Base-by-base conservation (phyloP, 2,329 filamentous ascomycete genomes). In the Clonostachys byssicola region DNA sequence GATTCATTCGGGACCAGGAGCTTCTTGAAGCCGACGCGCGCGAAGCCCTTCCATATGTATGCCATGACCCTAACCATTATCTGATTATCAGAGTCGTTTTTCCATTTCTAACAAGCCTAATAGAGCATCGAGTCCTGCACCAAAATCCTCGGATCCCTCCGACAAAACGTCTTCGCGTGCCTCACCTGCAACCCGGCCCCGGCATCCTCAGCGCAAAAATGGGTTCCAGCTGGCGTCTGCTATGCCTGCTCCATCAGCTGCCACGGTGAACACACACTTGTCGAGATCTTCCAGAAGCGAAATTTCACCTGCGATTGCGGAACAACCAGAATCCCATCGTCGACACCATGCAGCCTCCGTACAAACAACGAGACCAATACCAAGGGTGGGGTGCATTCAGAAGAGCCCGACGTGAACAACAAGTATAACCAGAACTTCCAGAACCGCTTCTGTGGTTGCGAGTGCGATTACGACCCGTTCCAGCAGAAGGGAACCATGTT, bases 401-500 rank as follows among this genome's bases (percentile, higher is more conserved):
- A 96, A 59, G 73, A 83, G 52, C 80, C 91, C 6, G 77, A 83
- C 14, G 71, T 73, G 39, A 82, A 77, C 54, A 97, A 99, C 71
- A 85, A 80, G 57, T 99, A 99, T 72, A 96, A 96, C 60, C 88
- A 96, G 51, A 99, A 99, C 71, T 99, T 95, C 59, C 79, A 82
- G 55, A 97, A 97, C 59, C 81, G 78, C 41, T 99, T 99, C 69
- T 99, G 94, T 64, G 89, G 87, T 3, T 99, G 94, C 60, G 81
- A 81, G 33, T 86, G 92, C 59, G 83, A 92, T 50, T 99, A 99
- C 62, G 88, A 96, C 62, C 83, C 92, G 0, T 81, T 92, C 43
- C 77, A 88, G 61, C 91, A 99, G 63, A 95, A 92, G 57, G 92
- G 92, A 0, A 97, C 92, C 38, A 99, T 99, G 94, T 99, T 95